These are phyloP conservation scores for Dittrichia graveolens DNA, from an alignment of 129 eudicot species.

Conservation along the genomic window DNA sequence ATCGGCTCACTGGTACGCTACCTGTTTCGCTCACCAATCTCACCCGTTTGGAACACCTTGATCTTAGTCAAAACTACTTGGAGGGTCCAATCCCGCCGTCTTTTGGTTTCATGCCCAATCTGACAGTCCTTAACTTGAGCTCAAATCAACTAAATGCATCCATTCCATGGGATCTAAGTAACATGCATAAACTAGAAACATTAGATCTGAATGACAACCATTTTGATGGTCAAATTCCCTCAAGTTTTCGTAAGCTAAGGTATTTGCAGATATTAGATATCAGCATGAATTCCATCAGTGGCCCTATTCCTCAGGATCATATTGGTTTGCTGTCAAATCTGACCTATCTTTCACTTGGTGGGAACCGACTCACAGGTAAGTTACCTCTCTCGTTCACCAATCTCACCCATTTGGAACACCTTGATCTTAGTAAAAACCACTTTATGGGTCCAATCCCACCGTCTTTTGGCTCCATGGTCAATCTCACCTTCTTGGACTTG, in stretches of 20 bases:
- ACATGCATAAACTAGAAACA: neutral
- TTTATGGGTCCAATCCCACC: constrained; percentile 7
- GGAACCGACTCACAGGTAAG: neutral
- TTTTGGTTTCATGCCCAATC: neutral
- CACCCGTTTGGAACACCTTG: neutral
- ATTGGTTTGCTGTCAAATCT: neutral
- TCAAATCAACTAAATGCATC: neutral
- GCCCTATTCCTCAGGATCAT: neutral
- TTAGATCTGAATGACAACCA: neutral
- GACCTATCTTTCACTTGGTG: neutral
- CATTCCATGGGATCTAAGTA: constrained; percentile 3
- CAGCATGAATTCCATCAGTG: neutral
- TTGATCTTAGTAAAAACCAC: neutral
- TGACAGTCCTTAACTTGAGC: neutral
- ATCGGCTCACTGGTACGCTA: neutral
- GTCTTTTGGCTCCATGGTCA: constrained; percentile 4
- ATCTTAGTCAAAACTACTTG: neutral
- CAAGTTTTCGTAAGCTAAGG: neutral
- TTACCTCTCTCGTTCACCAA: neutral
- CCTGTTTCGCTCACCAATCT: constrained; percentile 4
- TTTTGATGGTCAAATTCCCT: constrained; percentile 13
- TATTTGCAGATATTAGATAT: too few species aligned
- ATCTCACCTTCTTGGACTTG: neutral
- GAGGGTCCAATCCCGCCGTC: constrained; percentile 1
- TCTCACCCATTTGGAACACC: neutral